A percentile compares a stretch with the other conserved stretches of the same genome.
phyloP scores from a whole-genome alignment of 768 basidiomycete species.

The Kwoniella sp. region DNA sequence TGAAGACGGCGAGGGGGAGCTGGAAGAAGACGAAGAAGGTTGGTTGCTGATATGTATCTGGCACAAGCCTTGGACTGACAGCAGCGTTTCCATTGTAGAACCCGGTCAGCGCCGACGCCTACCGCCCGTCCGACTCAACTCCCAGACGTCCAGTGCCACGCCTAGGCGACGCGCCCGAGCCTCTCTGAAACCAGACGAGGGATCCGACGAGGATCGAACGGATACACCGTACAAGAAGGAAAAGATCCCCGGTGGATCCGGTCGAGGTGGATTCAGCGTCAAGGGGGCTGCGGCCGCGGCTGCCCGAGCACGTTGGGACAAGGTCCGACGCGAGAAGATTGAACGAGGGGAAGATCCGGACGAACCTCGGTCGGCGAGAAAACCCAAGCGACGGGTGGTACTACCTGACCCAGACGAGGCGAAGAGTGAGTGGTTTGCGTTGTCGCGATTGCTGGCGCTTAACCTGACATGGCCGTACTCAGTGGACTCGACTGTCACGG shows the following conservation, averaged over 20 bases:
- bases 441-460: not conserved
- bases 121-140: constrained; percentile 11
- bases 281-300: constrained; percentile 39
- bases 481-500: constrained; percentile 33
- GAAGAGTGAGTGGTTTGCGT: constrained; percentile 7
- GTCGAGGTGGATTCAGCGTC: constrained; percentile 48
- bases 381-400: constrained; percentile 13
- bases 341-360: constrained; percentile 48
- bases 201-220: constrained; percentile 27
- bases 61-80: too few relatives aligned
- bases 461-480: not conserved
- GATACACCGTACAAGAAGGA: constrained; percentile 31
- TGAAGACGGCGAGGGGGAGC: constrained; percentile 20
- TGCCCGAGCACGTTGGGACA: constrained; percentile 49
- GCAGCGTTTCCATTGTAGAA: too few relatives aligned
- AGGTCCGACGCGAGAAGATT: constrained; percentile 50
- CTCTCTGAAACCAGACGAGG: constrained; percentile 7
- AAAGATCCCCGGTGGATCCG: constrained; percentile 38
- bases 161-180: constrained; percentile 13
- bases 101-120: constrained; percentile 12
- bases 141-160: constrained; percentile 7
- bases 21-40: constrained; percentile 25
- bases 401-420: constrained; percentile 18
- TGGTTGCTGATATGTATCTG: too few relatives aligned
- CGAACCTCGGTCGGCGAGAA: constrained; percentile 19